Percentiles rank a stretch among this genome's conserved stretches.
These are phyloP conservation scores for Vaccinium corymbosum DNA, from an alignment of 148 eudicot species.

Conservation along the genomic window DNA sequence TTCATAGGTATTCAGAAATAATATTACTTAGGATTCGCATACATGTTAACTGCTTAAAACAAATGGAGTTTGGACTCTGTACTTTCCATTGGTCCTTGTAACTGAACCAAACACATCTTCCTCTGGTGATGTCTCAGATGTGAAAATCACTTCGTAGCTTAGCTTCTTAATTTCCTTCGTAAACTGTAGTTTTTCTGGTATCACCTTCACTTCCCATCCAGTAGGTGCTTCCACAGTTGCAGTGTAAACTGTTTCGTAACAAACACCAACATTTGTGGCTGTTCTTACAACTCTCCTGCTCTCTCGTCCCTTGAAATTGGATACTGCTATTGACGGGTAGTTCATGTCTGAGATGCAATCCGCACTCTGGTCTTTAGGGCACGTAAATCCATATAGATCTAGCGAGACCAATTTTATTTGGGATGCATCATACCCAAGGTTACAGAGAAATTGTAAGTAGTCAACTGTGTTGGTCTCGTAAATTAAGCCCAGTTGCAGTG, in stretches of 20 bases:
- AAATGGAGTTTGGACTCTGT: constrained; percentile 56
- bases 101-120: constrained; percentile 52
- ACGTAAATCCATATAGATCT: constrained; percentile 42
- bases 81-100: constrained; percentile 54
- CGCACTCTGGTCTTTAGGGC: constrained; percentile 36
- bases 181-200: constrained; percentile 44
- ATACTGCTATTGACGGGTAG: constrained; percentile 70
- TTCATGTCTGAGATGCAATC: constrained; percentile 60
- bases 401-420: constrained; percentile 43
- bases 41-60: constrained; percentile 31
- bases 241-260: constrained; percentile 35
- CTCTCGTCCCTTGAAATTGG: constrained; percentile 21
- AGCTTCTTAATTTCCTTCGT: constrained; percentile 29
- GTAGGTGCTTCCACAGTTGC: constrained; percentile 38
- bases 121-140: constrained; percentile 1
- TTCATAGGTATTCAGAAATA: neutral
- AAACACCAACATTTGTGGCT: constrained; percentile 59
- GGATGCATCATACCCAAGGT: constrained; percentile 45
- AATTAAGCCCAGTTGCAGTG: constrained; percentile 57
- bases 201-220: constrained; percentile 45
- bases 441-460: constrained; percentile 53
- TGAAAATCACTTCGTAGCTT: constrained; percentile 43
- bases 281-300: constrained; percentile 46
- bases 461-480: constrained; percentile 50
- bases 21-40: neutral